Conservation (phyloP, 2,329 filamentous ascomycete species). For the Penicillium sp. region DNA sequence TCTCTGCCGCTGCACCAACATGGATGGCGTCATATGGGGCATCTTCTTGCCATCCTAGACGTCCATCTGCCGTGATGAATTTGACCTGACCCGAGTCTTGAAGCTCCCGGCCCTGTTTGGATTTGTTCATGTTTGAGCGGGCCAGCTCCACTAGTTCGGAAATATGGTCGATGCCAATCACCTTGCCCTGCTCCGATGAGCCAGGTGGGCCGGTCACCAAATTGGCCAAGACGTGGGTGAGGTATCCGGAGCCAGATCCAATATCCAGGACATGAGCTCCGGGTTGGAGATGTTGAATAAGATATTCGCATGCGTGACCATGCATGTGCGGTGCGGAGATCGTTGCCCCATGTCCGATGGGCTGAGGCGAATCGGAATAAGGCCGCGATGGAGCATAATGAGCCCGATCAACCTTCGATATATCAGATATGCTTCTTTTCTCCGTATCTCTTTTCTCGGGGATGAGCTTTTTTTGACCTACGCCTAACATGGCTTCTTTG, state of each 20-base stretch:
- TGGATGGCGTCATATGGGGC: slow-evolving; percentile 88
- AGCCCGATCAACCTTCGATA: slow-evolving; percentile 73
- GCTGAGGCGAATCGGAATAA: slow-evolving; percentile 72
- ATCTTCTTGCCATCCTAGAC: slow-evolving; percentile 62
- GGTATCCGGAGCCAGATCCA: slow-evolving; percentile 75
- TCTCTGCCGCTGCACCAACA: slow-evolving; percentile 80
- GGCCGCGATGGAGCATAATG: slow-evolving; percentile 73
- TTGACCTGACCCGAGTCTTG: slow-evolving; percentile 65
- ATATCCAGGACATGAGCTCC: slow-evolving; percentile 66
- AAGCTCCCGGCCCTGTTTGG: slow-evolving; percentile 57
- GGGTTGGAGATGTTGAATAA: slow-evolving; percentile 59
- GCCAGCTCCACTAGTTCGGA: slow-evolving; percentile 62
- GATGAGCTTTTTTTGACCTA: slow-evolving; percentile 38
- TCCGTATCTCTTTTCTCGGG: not conserved
- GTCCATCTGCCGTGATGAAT: slow-evolving; percentile 75
- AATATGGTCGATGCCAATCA: slow-evolving; percentile 77
- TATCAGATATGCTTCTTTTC: slow-evolving; percentile 10
- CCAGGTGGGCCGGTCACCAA: slow-evolving; percentile 52
- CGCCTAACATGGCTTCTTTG: slow-evolving; percentile 75
- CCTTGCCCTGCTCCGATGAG: slow-evolving; percentile 42
- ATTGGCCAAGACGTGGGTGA: slow-evolving; percentile 85
- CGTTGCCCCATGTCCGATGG: slow-evolving; percentile 66
- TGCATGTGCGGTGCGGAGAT: slow-evolving; percentile 76
- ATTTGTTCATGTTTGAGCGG: slow-evolving; percentile 65
- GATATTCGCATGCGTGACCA: slow-evolving; percentile 62